Evolutionary conservation across 2,329 filamentous ascomycete species (phyloP).

Genomic region (Aspergillus fumigatus): DNA sequence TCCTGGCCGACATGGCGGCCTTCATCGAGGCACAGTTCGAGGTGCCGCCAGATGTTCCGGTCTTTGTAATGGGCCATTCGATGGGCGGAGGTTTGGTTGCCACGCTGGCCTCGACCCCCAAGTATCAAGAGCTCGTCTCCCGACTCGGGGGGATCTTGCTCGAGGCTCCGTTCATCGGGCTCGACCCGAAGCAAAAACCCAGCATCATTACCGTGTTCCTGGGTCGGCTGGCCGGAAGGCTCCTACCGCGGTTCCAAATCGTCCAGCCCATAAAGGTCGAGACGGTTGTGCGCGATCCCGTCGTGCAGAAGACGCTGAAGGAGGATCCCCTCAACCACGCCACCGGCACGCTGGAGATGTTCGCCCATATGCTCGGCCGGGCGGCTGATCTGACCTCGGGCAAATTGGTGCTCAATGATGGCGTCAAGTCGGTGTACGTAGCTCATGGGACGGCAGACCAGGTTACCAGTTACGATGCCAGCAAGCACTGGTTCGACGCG

Average conservation of each 20-base stretch:
- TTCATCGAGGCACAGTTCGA: slow-evolving; percentile 2
- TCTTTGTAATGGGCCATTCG: slow-evolving; percentile 3
- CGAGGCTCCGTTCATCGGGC: slow-evolving; percentile 4
- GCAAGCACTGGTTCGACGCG: slow-evolving; percentile 5
- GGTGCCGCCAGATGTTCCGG: background rate
- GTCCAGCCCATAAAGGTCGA: slow-evolving; percentile 3
- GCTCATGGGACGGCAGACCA: slow-evolving; percentile 5
- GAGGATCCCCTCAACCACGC: slow-evolving; percentile 5
- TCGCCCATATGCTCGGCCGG: slow-evolving; percentile 3
- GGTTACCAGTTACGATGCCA: slow-evolving; percentile 5
- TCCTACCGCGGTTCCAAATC: slow-evolving; percentile 5
- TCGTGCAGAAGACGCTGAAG: slow-evolving; percentile 1
- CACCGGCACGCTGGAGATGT: slow-evolving; percentile 6
- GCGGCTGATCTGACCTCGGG: background rate
- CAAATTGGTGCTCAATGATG: background rate
- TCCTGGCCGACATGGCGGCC: slow-evolving; percentile 1
- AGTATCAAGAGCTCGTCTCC: slow-evolving; percentile 2
- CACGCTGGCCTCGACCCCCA: slow-evolving; percentile 2
- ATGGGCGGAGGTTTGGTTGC: slow-evolving; percentile 4
- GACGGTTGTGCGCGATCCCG: slow-evolving; percentile 5
- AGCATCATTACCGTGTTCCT: background rate
- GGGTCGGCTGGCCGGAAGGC: background rate
- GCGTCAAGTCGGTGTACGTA: slow-evolving; percentile 5
- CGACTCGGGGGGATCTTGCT: background rate
- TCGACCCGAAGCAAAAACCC: slow-evolving; percentile 1